Percentiles rank a stretch among this genome's conserved stretches.
These are phyloP conservation scores for Hapsidospora chrysogenum DNA, from an alignment of 495 filamentous ascomycete genomes.

Conservation along the genomic window DNA sequence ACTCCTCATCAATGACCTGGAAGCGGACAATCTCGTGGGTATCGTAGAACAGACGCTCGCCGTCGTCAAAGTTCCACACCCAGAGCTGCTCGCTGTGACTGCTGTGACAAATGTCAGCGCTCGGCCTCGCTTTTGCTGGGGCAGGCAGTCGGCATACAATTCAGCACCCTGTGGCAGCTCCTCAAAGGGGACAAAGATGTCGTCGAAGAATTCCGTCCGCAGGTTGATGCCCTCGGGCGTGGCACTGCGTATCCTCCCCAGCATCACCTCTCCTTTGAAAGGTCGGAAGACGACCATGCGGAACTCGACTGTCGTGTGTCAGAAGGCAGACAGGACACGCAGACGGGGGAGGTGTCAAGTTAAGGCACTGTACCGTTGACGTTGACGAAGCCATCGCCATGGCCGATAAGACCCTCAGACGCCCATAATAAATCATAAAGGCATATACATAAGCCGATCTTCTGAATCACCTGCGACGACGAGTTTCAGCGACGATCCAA, in stretches of 20 bases:
- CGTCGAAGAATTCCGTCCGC: constrained; percentile 74
- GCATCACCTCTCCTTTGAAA: constrained; percentile 78
- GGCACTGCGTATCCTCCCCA: constrained; percentile 61
- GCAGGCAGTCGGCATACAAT: constrained; percentile 49
- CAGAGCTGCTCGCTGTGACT: constrained; percentile 58
- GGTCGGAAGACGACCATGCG: constrained; percentile 86
- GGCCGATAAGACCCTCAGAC: constrained; percentile 83
- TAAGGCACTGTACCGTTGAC: constrained; percentile 54
- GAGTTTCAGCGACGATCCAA: too few relatives aligned
- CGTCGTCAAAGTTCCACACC: constrained; percentile 62
- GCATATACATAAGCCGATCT: constrained; percentile 81
- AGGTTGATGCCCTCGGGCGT: constrained; percentile 60
- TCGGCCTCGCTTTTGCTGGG: too few relatives aligned
- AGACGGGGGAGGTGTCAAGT: not conserved
- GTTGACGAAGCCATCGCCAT: constrained; percentile 76
- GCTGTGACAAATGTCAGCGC: constrained; percentile 17
- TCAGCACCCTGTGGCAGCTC: constrained; percentile 52
- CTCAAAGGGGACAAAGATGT: constrained; percentile 60
- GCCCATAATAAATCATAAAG: constrained; percentile 74
- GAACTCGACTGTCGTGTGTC: constrained; percentile 53
- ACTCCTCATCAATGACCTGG: constrained; percentile 66
- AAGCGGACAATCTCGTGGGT: constrained; percentile 76
- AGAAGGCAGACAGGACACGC: not conserved
- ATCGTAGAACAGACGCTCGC: constrained; percentile 64
- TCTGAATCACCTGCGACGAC: constrained; percentile 31